Evolutionary conservation across 2,329 filamentous ascomycete species (phyloP), one percentile per base, ranked within the genome.

Genomic region (Ceratocystis diversiconidia): DNA sequence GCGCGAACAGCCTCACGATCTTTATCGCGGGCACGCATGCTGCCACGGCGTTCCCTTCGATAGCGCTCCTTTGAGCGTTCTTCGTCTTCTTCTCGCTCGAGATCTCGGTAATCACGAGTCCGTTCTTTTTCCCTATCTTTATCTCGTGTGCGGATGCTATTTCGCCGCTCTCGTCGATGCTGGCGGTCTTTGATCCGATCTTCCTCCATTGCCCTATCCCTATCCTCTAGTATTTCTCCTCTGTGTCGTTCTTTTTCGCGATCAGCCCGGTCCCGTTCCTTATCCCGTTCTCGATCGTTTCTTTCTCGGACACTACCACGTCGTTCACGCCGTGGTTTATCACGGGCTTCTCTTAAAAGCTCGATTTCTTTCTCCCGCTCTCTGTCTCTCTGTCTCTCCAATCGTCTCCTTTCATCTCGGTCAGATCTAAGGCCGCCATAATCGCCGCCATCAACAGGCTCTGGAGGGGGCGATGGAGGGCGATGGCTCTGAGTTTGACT

Each of bases 341-440:
- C 57, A 1, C 64, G 57, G 44, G 61, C 30, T 6, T 65, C 69
- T 52, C 68, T 66, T 46, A 69, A 68, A 66, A 68, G 65, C 41
- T 71, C 70, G 48, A 64, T 66, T 48, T 65, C 63, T 48, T 41
- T 62, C 57, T 68, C 66, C 0, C 52, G 62, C 2, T 57, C 57
- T 62, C 67, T 2, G 57, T 68, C 17, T 64, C 66, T 61, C 61
- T 68, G 43, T 66, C 68, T 50, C 48, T 68, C 30, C 12, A 52
- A 61, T 19, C 65, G 65, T 46, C 52, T 66, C 62, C 68, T 63
- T 68, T 69, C 70, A 69, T 68, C 65, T 12, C 67, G 52, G 32
- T 67, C 63, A 17, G 44, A 41, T 62, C 57, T 60, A 28, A 65
- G 48, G 19, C 55, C 52, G 30, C 60, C 60, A 48, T 17, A 32